phyloP scores from a whole-genome alignment of 2,329 filamentous ascomycete genomes.

The Clonostachys sp. region DNA sequence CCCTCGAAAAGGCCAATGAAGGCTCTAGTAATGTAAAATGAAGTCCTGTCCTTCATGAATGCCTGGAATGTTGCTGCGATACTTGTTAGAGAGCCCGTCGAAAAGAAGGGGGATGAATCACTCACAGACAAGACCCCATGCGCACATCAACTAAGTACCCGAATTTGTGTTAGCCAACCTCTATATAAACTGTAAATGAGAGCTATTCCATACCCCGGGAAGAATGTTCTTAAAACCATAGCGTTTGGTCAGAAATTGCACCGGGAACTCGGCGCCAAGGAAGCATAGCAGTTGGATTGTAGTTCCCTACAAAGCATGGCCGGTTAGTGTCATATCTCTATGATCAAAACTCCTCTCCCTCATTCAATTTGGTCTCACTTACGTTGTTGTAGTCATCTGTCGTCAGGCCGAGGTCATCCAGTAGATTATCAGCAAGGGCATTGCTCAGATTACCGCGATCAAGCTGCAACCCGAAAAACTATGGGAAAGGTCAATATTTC shows the following conservation, averaged over 20 bases:
- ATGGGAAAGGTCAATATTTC: constrained; percentile 16
- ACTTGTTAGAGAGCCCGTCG: not conserved
- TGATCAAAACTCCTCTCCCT: not conserved
- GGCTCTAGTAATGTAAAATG: constrained; percentile 45
- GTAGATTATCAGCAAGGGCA: constrained; percentile 57
- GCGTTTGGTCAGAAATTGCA: constrained; percentile 52
- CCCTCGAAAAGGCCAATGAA: constrained; percentile 49
- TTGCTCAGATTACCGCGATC: constrained; percentile 61
- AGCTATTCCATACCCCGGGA: constrained; percentile 27
- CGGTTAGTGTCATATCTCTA: not conserved
- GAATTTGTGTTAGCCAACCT: not conserved
- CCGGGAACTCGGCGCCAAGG: constrained; percentile 51
- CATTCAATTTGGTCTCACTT: not conserved
- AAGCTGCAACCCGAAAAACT: constrained; percentile 59
- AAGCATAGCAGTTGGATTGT: constrained; percentile 52
- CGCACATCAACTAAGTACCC: constrained; percentile 34
- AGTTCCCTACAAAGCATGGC: constrained; percentile 26
- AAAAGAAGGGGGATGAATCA: not conserved
- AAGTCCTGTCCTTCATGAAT: constrained; percentile 39
- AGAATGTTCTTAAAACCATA: constrained; percentile 53
- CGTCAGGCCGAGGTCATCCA: constrained; percentile 43
- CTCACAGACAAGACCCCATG: constrained; percentile 37
- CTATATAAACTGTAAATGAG: not conserved
- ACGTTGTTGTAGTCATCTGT: constrained; percentile 52
- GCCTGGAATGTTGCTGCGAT: constrained; percentile 35